Conservation (phyloP, 805 yeast species). For the Kodamaea leandrae region DNA sequence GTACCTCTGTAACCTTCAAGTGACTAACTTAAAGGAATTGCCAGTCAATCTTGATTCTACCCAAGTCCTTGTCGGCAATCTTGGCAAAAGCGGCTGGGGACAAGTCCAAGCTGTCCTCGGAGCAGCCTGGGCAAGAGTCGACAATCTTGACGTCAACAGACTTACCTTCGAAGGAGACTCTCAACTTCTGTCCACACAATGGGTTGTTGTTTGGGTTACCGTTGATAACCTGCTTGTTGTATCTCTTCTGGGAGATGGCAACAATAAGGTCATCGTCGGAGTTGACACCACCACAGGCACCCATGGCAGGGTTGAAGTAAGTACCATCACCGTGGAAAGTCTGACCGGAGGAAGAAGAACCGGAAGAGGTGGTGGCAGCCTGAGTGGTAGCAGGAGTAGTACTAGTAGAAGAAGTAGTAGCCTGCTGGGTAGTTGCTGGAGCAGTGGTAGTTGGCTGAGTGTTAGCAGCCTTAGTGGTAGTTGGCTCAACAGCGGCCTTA, state of each 20-base stretch:
- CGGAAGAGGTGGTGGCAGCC: conserved; percentile 12
- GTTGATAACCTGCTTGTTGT: conserved; percentile 28
- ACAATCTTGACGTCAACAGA: conserved; percentile 55
- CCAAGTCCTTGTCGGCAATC: conserved; percentile 51
- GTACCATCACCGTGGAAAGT: conserved; percentile 47
- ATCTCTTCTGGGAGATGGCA: conserved; percentile 48
- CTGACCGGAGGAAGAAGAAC: conserved; percentile 10
- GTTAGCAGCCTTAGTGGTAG: conserved; percentile 9
- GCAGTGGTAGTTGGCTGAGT: conserved; percentile 8
- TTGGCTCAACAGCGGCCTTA: conserved; percentile 14
- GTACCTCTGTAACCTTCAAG: no score
- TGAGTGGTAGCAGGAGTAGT: conserved; percentile 17
- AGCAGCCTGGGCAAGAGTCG: conserved; percentile 58
- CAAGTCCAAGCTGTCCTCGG: conserved; percentile 50
- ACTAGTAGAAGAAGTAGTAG: conserved; percentile 8
- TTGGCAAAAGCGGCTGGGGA: conserved; percentile 58
- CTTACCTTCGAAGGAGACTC: conserved; percentile 46
- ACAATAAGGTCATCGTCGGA: conserved; percentile 49
- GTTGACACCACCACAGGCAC: conserved; percentile 55
- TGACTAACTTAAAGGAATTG: conserved; percentile 17
- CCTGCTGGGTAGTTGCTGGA: conserved; percentile 4
- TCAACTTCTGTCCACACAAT: conserved; percentile 53
- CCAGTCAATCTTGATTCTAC: conserved; percentile 58
- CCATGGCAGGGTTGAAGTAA: conserved; percentile 44
- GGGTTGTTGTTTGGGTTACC: conserved; percentile 45